phyloP scores from a whole-genome alignment of 139 green algal species.

The Picochlorum sp. region DNA sequence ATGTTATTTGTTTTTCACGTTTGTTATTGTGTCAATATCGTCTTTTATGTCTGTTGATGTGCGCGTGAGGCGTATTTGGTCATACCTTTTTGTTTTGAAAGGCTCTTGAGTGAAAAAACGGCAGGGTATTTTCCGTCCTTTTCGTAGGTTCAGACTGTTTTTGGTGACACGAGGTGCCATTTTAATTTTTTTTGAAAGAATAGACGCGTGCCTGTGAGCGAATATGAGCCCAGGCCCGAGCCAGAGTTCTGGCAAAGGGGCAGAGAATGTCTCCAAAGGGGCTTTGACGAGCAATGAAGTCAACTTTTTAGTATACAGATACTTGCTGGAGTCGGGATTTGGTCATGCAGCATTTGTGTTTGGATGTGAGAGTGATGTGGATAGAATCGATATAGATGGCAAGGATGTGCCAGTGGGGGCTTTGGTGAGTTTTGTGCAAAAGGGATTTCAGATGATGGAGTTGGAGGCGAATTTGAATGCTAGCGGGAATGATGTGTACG shows the following conservation, averaged over 20 bases:
- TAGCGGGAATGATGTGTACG: slow-evolving; percentile 62
- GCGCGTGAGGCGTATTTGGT: too few species aligned
- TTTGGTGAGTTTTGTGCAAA: slow-evolving; percentile 91
- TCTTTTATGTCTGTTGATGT: too few species aligned
- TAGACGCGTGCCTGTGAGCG: too few species aligned
- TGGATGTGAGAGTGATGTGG: slow-evolving; percentile 72
- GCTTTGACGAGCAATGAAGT: slow-evolving; percentile 77
- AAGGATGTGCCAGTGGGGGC: slow-evolving; percentile 83
- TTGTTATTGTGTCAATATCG: too few species aligned
- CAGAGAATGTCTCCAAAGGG: background rate
- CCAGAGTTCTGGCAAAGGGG: background rate
- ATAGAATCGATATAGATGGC: slow-evolving; percentile 52
- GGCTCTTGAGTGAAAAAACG: too few species aligned
- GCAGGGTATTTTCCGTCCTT: too few species aligned
- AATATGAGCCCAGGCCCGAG: background rate
- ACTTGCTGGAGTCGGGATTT: slow-evolving; percentile 92
- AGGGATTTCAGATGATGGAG: slow-evolving; percentile 95
- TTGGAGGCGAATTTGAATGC: slow-evolving; percentile 92
- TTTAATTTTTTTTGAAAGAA: too few species aligned
- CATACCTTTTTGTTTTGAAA: too few species aligned
- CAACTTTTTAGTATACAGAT: slow-evolving; percentile 93
- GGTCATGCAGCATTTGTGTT: slow-evolving; percentile 90
- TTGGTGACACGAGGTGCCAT: too few species aligned
- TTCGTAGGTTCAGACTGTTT: too few species aligned
- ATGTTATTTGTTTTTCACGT: too few species aligned